Percentiles rank a stretch among this genome's conserved stretches.
These are phyloP conservation scores for Syncephalis plumigaleata DNA, from an alignment of 371 early-diverging fungal genomes.

Conservation along the genomic window DNA sequence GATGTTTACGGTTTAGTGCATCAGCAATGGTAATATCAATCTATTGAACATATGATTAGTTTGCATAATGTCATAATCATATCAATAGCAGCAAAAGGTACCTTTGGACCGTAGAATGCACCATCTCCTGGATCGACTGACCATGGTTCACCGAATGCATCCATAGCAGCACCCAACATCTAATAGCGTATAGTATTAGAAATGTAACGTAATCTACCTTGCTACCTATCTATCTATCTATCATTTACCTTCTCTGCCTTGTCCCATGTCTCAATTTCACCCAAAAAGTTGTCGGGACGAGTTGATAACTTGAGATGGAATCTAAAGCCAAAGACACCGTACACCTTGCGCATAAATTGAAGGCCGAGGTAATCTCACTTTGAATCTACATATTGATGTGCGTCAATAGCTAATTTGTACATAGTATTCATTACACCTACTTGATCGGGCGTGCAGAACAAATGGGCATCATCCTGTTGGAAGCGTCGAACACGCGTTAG, in stretches of 20 bases:
- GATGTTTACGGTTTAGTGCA: slow-evolving; percentile 81
- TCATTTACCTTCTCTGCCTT: slow-evolving; percentile 58
- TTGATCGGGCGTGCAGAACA: slow-evolving; percentile 75
- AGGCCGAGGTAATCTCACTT: slow-evolving; percentile 56
- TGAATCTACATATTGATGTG: slow-evolving; percentile 14
- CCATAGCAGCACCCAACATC: slow-evolving; percentile 62
- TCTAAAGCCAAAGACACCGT: slow-evolving; percentile 86
- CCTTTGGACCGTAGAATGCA: slow-evolving; percentile 99
- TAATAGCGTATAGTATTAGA: slow-evolving; percentile 8
- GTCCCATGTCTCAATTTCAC: slow-evolving; percentile 91
- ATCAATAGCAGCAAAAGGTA: slow-evolving; percentile 26
- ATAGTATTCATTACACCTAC: slow-evolving; percentile 11
- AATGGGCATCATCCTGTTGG: slow-evolving; percentile 97
- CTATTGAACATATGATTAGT: slow-evolving; percentile 26
- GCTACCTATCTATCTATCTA: slow-evolving; percentile 10
- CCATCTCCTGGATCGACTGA: slow-evolving; percentile 96
- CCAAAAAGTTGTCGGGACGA: slow-evolving; percentile 94
- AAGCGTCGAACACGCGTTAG: slow-evolving; percentile 88
- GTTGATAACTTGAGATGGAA: slow-evolving; percentile 87
- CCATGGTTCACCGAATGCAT: slow-evolving; percentile 66
- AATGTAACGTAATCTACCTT: neutral
- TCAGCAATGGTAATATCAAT: slow-evolving; percentile 98
- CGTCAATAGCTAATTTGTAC: neutral
- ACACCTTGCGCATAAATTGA: slow-evolving; percentile 76
- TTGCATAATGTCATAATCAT: slow-evolving; percentile 34